Base-by-base conservation (phyloP, 495 filamentous ascomycete species). In the Penicillium diatomitis region DNA sequence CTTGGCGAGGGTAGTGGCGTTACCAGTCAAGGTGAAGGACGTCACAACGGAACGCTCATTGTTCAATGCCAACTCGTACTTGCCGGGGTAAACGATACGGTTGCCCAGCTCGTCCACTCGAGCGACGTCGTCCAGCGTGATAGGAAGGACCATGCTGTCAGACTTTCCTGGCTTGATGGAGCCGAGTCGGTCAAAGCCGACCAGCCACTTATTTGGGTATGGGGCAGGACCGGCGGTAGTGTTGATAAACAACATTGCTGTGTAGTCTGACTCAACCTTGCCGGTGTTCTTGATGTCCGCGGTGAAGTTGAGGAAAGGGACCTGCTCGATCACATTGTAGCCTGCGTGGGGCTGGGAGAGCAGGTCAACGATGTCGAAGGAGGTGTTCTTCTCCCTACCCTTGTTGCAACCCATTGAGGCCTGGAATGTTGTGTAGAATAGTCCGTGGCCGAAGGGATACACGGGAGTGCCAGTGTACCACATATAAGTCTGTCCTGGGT, bases 61-160 rank as follows among this genome's bases (percentile, higher is more conserved):
- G 37, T 88, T 83, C 43, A 88, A 50, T 30, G 73, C 60, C 50
- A 88, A 29, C 12, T 68, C 71, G 57, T 88, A 87, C 0, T 62
- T 68, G 2, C 85, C 85, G 0, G 85, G 84, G 56, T 84, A 87
- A 34, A 88, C 47, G 20, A 84, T 65, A 27, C 68, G 71, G 55
- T 85, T 77, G 2, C 85, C 85, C 4, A 50, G 55, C 32, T 71
- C 72, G 52, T 86, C 77, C 0, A 74, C 70, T 4, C 84, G 66
- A 2, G 81, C 78, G 12, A 88, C 52, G 36, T 68, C 73, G 10
- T 77, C 83, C 30, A 86, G 56, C 10, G 71, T 81, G 44, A 84
- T 55, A 2, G 68, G 65, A 39, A 88, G 54, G 5, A 44, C 56
- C 11, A 73, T 68, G 0, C 51, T 66, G 38, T 52, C 50, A 0